phyloP scores from a whole-genome alignment of 2,329 filamentous ascomycete genomes.

The Tolypocladium ovalisporum region DNA sequence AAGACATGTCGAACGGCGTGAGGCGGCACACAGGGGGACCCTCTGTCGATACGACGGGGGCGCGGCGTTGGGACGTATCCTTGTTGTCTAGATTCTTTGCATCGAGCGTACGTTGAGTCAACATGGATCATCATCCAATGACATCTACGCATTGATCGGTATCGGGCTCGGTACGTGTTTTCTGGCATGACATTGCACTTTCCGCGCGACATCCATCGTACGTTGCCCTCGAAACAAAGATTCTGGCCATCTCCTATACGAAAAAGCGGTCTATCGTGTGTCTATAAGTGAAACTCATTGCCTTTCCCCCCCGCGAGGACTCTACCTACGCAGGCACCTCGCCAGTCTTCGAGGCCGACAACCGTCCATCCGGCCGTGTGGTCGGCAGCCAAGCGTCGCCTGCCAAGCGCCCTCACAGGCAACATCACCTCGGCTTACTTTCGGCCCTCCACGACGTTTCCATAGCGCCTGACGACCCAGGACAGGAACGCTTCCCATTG shows the following conservation, averaged over 20 bases:
- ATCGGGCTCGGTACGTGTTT: too few species aligned
- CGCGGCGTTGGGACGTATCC: neutral
- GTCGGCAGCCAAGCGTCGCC: neutral
- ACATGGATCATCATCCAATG: neutral
- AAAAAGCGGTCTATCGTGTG: neutral
- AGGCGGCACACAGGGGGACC: neutral
- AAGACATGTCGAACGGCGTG: neutral
- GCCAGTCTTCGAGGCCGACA: neutral
- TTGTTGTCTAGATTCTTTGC: neutral
- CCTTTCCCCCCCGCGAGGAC: too few species aligned
- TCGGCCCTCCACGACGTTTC: slow-evolving; percentile 1
- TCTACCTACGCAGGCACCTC: neutral
- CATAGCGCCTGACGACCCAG: slow-evolving; percentile 35
- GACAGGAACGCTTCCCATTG: slow-evolving; percentile 50
- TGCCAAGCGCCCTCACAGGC: neutral
- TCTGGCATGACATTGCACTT: too few species aligned
- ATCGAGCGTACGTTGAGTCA: neutral
- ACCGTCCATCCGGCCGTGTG: neutral
- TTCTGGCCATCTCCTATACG: too few species aligned
- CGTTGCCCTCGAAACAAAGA: too few species aligned
- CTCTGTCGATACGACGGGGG: neutral
- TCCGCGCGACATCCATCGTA: too few species aligned
- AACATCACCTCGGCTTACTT: neutral
- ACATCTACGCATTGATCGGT: too few species aligned
- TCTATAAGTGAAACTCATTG: neutral